Conservation (phyloP, 495 filamentous ascomycete genomes). For the Hyphodiscus hymeniophilus region DNA sequence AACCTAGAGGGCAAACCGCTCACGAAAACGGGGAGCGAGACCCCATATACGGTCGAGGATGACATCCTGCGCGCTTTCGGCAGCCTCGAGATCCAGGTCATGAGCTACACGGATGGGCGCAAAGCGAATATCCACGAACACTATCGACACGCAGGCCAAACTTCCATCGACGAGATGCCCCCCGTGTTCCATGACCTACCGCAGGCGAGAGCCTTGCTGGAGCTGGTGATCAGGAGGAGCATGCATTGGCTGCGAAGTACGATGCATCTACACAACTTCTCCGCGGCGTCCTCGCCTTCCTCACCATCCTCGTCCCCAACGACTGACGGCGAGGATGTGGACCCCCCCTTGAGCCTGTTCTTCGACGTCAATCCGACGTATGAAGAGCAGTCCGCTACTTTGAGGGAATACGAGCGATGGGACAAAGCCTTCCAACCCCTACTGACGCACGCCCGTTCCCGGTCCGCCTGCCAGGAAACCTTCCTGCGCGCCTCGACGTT, state of each 20-base stretch:
- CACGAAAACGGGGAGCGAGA: slow-evolving; percentile 4
- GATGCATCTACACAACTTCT: slow-evolving; percentile 16
- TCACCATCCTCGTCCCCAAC: background rate
- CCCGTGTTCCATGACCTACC: background rate
- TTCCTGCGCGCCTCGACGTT: slow-evolving; percentile 9
- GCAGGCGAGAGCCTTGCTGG: background rate
- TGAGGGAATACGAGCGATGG: slow-evolving; percentile 15
- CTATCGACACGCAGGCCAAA: background rate
- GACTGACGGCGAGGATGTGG: background rate
- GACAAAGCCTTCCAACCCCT: slow-evolving; percentile 10
- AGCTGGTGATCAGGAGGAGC: slow-evolving; percentile 6
- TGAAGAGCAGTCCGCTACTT: slow-evolving; percentile 7
- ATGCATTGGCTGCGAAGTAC: slow-evolving; percentile 19
- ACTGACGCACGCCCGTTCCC: slow-evolving; percentile 7
- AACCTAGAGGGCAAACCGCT: background rate
- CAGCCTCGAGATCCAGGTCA: background rate
- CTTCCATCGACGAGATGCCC: slow-evolving; percentile 2
- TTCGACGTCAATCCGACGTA: slow-evolving; percentile 13
- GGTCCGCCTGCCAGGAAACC: slow-evolving; percentile 4
- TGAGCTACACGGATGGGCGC: background rate
- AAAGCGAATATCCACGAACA: background rate
- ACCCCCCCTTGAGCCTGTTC: background rate
- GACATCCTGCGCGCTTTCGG: slow-evolving; percentile 1
- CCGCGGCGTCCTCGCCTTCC: background rate
- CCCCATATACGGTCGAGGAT: slow-evolving; percentile 2